A percentile compares a stretch with the other conserved stretches of the same genome.
Evolutionary conservation across 306 rosid species (phyloP).

Genomic region (Fragaria iinumae): DNA sequence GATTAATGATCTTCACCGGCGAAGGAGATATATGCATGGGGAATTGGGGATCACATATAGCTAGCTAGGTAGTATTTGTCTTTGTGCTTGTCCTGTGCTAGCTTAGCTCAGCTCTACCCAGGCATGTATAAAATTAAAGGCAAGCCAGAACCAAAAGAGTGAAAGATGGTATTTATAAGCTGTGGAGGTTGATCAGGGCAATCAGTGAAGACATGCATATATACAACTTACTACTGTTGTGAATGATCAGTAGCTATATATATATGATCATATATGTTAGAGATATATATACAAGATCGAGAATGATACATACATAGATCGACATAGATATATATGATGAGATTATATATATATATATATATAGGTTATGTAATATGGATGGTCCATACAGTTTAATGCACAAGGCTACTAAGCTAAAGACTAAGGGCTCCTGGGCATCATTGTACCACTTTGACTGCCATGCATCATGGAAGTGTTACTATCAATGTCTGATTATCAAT

Average conservation of each 20-base stretch:
- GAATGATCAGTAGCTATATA: not conserved
- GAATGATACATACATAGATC: not conserved
- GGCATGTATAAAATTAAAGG: slow-evolving; percentile 23
- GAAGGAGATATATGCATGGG: not conserved
- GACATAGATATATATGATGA: not conserved
- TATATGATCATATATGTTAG: not conserved
- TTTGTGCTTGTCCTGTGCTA: slow-evolving; percentile 3
- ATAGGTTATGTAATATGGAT: slow-evolving; percentile 8
- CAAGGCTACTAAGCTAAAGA: slow-evolving; percentile 4
- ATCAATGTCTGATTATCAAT: slow-evolving; percentile 57
- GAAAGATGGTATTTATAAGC: not conserved
- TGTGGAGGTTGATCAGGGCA: not conserved
- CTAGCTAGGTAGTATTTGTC: not conserved
- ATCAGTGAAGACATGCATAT: slow-evolving; percentile 32
- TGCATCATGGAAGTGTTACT: slow-evolving; percentile 62
- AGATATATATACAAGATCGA: not conserved
- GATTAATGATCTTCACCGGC: not conserved
- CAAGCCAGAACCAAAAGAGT: slow-evolving; percentile 36
- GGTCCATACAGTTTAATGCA: slow-evolving; percentile 38
- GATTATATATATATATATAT: not conserved
- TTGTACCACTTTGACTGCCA: slow-evolving; percentile 57
- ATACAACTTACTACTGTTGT: slow-evolving; percentile 3
- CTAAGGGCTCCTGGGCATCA: not conserved
- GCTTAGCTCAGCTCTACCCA: slow-evolving; percentile 18
- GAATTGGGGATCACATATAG: slow-evolving; percentile 15